Evolutionary conservation across 1,284 basidiomycete species (phyloP).

Genomic region (Coniophora puteana): DNA sequence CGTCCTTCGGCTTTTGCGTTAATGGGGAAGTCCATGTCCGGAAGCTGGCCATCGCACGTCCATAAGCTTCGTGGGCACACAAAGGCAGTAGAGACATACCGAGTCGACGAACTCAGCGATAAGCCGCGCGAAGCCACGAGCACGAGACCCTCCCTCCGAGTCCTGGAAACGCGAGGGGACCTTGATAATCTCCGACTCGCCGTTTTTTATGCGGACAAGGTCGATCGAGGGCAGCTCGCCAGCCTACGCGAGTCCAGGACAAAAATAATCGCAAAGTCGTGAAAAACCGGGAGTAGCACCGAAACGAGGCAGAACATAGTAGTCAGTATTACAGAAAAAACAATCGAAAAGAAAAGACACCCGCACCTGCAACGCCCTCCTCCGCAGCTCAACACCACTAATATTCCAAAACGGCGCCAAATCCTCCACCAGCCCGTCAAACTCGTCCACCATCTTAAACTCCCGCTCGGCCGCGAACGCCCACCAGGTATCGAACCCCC

Average conservation of each 20-base stretch:
- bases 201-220: conserved; percentile 70
- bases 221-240: conserved; percentile 82
- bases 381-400: conserved; percentile 67
- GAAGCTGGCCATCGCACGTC: conserved; percentile 48
- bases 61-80: neutral
- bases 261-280: too few relatives aligned
- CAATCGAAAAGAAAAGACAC: neutral
- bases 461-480: conserved; percentile 70
- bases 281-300: too few relatives aligned
- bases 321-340: neutral
- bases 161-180: conserved; percentile 59
- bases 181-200: conserved; percentile 59
- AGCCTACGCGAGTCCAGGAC: conserved; percentile 42
- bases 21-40: conserved; percentile 89
- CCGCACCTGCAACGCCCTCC: conserved; percentile 66
- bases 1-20: conserved; percentile 91
- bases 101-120: conserved; percentile 66
- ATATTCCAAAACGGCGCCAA: conserved; percentile 79
- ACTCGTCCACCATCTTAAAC: conserved; percentile 87
- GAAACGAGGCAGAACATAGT: too few relatives aligned
- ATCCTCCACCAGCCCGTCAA: conserved; percentile 79
- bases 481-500: conserved; percentile 90
- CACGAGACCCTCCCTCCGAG: conserved; percentile 72
- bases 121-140: conserved; percentile 73
- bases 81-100: conserved; percentile 35